These are phyloP conservation scores for Penicillium egyptiacum DNA, from an alignment of 495 filamentous ascomycete species.

Conservation along the genomic window DNA sequence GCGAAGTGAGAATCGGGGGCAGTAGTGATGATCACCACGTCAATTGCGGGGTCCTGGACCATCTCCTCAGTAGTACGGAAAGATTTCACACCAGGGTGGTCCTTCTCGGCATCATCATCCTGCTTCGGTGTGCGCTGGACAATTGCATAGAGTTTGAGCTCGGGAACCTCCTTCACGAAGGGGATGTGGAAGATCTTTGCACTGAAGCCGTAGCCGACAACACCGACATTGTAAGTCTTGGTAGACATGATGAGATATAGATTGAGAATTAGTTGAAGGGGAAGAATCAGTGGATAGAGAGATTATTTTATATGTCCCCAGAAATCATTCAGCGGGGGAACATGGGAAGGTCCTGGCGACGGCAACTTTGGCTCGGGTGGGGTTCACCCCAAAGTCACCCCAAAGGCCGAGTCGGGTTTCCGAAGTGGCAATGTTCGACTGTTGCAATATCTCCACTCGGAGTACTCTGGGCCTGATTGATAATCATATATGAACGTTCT, in stretches of 20 bases:
- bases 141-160: constrained; percentile 71
- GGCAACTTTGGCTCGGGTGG: constrained; percentile 30
- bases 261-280: not conserved
- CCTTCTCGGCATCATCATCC: constrained; percentile 62
- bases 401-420: constrained; percentile 8
- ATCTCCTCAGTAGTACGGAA: constrained; percentile 62
- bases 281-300: not conserved
- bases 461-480: not conserved
- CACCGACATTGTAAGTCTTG: constrained; percentile 56
- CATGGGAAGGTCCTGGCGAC: constrained; percentile 47
- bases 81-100: constrained; percentile 65
- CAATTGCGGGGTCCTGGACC: constrained; percentile 62
- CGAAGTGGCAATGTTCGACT: constrained; percentile 4
- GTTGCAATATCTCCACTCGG: not conserved
- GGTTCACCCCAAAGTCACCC: constrained; percentile 7
- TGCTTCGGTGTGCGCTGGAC: constrained; percentile 73
- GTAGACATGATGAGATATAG: constrained; percentile 38
- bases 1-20: constrained; percentile 73
- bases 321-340: constrained; percentile 25
- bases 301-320: constrained; percentile 23
- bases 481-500: not conserved
- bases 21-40: constrained; percentile 74
- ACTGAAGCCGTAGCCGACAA: constrained; percentile 73
- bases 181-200: constrained; percentile 92
- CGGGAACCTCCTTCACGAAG: constrained; percentile 65